These are phyloP conservation scores for Phaeosphaeriaceae sp. DNA, from an alignment of 2,329 filamentous ascomycete genomes.

Conservation along the genomic window DNA sequence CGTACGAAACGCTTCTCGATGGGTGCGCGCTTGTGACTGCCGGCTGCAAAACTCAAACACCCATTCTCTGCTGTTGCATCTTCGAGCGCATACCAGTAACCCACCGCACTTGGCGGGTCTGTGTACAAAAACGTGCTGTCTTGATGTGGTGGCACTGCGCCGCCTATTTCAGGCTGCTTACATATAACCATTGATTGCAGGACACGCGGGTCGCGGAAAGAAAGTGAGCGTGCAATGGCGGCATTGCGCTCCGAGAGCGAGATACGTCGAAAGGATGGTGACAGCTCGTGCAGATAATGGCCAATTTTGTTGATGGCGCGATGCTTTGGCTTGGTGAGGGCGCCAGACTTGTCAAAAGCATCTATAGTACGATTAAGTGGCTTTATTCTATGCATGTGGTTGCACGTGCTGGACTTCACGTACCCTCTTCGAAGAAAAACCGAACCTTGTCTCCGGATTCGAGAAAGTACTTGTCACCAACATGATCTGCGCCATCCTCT, in stretches of 20 bases:
- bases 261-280: slow-evolving; percentile 56
- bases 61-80: slow-evolving; percentile 88
- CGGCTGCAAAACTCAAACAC: slow-evolving; percentile 83
- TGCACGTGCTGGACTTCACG: background rate
- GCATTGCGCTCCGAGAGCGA: slow-evolving; percentile 62
- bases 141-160: slow-evolving; percentile 87
- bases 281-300: slow-evolving; percentile 57
- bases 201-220: slow-evolving; percentile 76
- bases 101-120: slow-evolving; percentile 83
- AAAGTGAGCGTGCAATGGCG: slow-evolving; percentile 72
- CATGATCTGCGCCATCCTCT: slow-evolving; percentile 70
- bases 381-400: too few species aligned
- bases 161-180: slow-evolving; percentile 96
- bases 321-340: slow-evolving; percentile 78
- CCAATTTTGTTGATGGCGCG: slow-evolving; percentile 78
- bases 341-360: slow-evolving; percentile 72
- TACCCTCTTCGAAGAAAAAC: slow-evolving; percentile 92
- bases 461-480: slow-evolving; percentile 95
- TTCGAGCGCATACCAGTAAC: slow-evolving; percentile 97
- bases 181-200: slow-evolving; percentile 98
- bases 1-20: slow-evolving; percentile 79
- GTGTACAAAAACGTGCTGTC: slow-evolving; percentile 95
- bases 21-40: slow-evolving; percentile 76
- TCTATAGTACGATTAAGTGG: slow-evolving; percentile 54
- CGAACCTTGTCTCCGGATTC: slow-evolving; percentile 87